Base-by-base conservation (phyloP, 495 filamentous ascomycete genomes). In the Penicillium cataractarum region DNA sequence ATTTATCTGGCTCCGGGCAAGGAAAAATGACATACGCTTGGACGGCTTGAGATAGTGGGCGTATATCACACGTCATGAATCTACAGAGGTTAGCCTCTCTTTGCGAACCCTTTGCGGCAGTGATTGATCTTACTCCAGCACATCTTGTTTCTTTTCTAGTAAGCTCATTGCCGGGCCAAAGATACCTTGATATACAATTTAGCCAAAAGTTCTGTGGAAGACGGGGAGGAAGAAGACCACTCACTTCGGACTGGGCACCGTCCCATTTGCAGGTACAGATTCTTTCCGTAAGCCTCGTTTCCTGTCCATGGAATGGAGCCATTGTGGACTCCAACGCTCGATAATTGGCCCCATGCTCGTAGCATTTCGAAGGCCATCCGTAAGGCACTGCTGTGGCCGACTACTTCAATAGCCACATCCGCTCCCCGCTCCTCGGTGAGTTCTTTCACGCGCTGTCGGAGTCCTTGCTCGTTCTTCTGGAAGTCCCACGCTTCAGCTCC, bases 311-410 rank as follows among this genome's bases (percentile, higher is more conserved):
- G 93, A 58, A 96, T 92, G 82, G 90, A 89, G 10, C 81, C 88
- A 68, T 93, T 96, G 67, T 97, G 92, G 17, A 97, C 92, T 0
- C 93, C 93, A 51, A 96, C 91, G 67, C 88, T 91, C 24, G 84
- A 87, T 44, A 97, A 90, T 2, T 84, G 77, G 0, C 92, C 92
- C 84, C 91, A 97, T 10, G 93, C 92, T 50, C 93, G 82, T 17
- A 97, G 57, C 39, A 96, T 74, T 40, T 97, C 92, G 70, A 91
- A 96, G 2, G 86, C 90, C 67, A 91, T 90, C 64, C 82, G 84
- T 61, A 97, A 73, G 3, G 93, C 93, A 49, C 86, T 83, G 32
- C 86, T 90, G 56, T 90, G 75, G 0, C 93, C 93, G 2, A 97
- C 93, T 7, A 95, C 89, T 72, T 97, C 93, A 51, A 97, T 86